phyloP scores from a whole-genome alignment of 192 early-diverging fungal species.

The Coemansia sp. region DNA sequence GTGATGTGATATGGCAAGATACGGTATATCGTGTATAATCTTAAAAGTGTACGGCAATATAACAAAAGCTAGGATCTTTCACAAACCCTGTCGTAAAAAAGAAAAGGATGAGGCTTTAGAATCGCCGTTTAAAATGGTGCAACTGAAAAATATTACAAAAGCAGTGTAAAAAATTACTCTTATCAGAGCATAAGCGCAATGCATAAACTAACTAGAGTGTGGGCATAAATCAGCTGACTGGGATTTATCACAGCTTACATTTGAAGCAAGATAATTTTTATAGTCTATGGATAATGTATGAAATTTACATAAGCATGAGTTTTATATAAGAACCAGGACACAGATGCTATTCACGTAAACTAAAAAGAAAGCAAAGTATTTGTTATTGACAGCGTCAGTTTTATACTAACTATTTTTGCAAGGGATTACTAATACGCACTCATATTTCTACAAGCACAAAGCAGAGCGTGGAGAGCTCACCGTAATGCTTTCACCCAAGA shows the following conservation, averaged over 20 bases:
- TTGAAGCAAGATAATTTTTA: neutral
- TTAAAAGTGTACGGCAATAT: neutral
- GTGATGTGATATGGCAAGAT: too few relatives aligned
- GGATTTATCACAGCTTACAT: neutral
- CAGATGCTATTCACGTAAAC: too few relatives aligned
- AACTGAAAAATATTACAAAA: neutral
- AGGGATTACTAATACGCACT: too few relatives aligned
- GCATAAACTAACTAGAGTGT: neutral
- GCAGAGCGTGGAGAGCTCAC: neutral
- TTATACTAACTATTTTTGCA: too few relatives aligned
- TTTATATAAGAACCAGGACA: too few relatives aligned
- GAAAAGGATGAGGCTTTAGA: too few relatives aligned
- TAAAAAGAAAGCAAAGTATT: too few relatives aligned
- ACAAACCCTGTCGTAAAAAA: too few relatives aligned
- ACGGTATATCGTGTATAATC: slow-evolving; percentile 5
- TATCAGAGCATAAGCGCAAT: neutral
- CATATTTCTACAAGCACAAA: too few relatives aligned
- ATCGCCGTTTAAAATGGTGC: neutral
- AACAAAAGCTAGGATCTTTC: neutral
- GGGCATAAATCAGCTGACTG: neutral
- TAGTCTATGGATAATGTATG: too few relatives aligned
- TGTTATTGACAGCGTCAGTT: too few relatives aligned
- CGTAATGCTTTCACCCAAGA: neutral
- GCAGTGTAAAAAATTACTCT: neutral
- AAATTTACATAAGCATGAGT: too few relatives aligned